phyloP scores from a whole-genome alignment of 371 early-diverging fungal genomes.

The Edhazardia aedis region DNA sequence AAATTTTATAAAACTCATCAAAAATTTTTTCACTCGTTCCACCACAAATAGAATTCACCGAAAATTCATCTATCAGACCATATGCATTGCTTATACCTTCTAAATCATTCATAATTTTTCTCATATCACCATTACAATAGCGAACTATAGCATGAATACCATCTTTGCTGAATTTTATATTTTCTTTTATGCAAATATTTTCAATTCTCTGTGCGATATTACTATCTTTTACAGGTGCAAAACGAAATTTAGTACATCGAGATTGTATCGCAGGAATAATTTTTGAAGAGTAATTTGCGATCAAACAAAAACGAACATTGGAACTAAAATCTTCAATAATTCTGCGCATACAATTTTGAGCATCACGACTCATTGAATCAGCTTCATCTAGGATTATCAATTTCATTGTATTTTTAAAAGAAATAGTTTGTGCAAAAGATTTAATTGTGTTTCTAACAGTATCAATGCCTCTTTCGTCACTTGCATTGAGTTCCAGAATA shows the following conservation, averaged over 20 bases:
- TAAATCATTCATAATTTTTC: slow-evolving; percentile 62
- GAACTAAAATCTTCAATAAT: slow-evolving; percentile 88
- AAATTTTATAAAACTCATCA: slow-evolving; percentile 11
- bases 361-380: slow-evolving; percentile 81
- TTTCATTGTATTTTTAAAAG: slow-evolving; percentile 55
- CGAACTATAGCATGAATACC: slow-evolving; percentile 58
- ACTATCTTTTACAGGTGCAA: slow-evolving; percentile 59
- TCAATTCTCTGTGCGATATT: slow-evolving; percentile 57
- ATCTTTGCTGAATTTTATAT: slow-evolving; percentile 48
- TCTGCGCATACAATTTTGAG: slow-evolving; percentile 78
- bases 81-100: slow-evolving; percentile 30
- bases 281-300: slow-evolving; percentile 88
- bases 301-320: slow-evolving; percentile 84
- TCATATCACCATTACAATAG: slow-evolving; percentile 75
- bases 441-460: slow-evolving; percentile 91
- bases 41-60: slow-evolving; percentile 25
- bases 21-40: slow-evolving; percentile 4
- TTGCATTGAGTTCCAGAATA: slow-evolving; percentile 83
- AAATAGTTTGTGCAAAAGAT: slow-evolving; percentile 65
- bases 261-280: slow-evolving; percentile 90
- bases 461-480: slow-evolving; percentile 93
- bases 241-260: slow-evolving; percentile 85
- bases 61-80: slow-evolving; percentile 7
- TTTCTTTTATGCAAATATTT: slow-evolving; percentile 54
- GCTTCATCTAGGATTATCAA: slow-evolving; percentile 89